Base-by-base conservation (phyloP, 306 rosid species). In the Glycine tomentella region DNA sequence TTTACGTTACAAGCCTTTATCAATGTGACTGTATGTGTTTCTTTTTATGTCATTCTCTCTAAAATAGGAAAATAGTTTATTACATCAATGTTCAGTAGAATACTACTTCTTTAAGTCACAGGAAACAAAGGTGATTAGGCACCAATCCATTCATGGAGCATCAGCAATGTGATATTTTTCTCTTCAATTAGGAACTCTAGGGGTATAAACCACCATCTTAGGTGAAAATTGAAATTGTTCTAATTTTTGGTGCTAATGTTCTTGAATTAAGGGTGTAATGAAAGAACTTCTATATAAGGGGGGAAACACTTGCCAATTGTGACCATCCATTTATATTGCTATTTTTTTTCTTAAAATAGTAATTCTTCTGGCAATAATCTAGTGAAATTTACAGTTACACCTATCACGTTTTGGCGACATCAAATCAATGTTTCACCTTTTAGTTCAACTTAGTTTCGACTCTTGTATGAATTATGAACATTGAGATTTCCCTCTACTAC, bases 371-470 rank as follows among this genome's bases (percentile, higher is more conserved):
- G 33, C 46, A 63, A 12, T n/a, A 40, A 42, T 16, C 4, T 9
- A n/a, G n/a, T 3, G 40, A 3, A 9, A 3, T n/a, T 55, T 46
- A n/a, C 44, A 68, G 17, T 8, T 14, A 15, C 49, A 46, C 3
- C 46, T 69, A 17, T 15, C 55, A 38, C 15, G 16, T 49, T 79
- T 9, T 6, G 42, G 53, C 49, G 2, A 1, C 62, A 70, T 80
- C 74, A 67, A 44, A 64, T 64, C 61, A 46, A 70, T 61, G 77
- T 36, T 44, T 63, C 79, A 72, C 74, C 74, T 38, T 62, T 20
- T 62, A 62, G 17, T 50, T 33, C 38, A 50, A 51, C 12, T 34
- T 40, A 14, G 34, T 61, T 57, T 71, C 83, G 15, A 80, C 48
- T 72, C 52, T 52, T 36, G 15, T 10, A 69, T 17, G 38, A 69